Evolutionary conservation across 257 asterid species (phyloP).

Genomic region (Capsicum rhomboideum): DNA sequence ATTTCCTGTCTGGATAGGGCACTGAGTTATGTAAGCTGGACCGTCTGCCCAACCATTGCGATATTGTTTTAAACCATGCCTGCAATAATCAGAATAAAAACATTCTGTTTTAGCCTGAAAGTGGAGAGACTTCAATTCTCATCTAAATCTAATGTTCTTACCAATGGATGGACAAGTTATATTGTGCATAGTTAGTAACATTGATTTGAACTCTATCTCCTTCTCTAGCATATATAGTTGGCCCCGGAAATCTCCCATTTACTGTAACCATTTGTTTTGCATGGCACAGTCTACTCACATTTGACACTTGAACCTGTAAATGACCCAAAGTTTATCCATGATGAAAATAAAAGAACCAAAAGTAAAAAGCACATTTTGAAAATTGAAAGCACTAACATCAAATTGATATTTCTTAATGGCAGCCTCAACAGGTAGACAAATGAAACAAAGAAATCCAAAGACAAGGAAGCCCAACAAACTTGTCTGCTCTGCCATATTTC

Average conservation of each 20-base stretch:
- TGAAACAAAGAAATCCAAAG: slow-evolving; percentile 20
- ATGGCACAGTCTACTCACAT: slow-evolving; percentile 60
- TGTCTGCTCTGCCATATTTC: slow-evolving; percentile 19
- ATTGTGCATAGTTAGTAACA: slow-evolving; percentile 51
- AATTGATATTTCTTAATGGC: slow-evolving; percentile 39
- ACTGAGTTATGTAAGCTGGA: slow-evolving; percentile 59
- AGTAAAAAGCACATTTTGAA: neutral
- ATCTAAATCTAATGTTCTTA: neutral
- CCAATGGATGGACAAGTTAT: slow-evolving; percentile 67
- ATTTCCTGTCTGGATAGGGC: slow-evolving; percentile 49
- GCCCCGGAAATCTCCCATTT: slow-evolving; percentile 56
- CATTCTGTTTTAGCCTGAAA: neutral
- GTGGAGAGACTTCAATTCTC: neutral
- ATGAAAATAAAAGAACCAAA: neutral
- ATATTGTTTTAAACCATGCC: slow-evolving; percentile 63
- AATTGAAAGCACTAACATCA: slow-evolving; percentile 22
- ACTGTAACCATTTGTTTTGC: slow-evolving; percentile 61
- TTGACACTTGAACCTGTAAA: slow-evolving; percentile 37
- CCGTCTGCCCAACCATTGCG: slow-evolving; percentile 71
- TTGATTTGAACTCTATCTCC: slow-evolving; percentile 49
- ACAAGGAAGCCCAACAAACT: slow-evolving; percentile 4
- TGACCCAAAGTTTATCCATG: neutral
- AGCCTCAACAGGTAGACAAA: slow-evolving; percentile 28
- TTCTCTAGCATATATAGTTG: slow-evolving; percentile 47
- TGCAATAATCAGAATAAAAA: neutral